These are phyloP conservation scores for Dactylonectria macrodidyma DNA, from an alignment of 2,329 filamentous ascomycete genomes.

Conservation along the genomic window DNA sequence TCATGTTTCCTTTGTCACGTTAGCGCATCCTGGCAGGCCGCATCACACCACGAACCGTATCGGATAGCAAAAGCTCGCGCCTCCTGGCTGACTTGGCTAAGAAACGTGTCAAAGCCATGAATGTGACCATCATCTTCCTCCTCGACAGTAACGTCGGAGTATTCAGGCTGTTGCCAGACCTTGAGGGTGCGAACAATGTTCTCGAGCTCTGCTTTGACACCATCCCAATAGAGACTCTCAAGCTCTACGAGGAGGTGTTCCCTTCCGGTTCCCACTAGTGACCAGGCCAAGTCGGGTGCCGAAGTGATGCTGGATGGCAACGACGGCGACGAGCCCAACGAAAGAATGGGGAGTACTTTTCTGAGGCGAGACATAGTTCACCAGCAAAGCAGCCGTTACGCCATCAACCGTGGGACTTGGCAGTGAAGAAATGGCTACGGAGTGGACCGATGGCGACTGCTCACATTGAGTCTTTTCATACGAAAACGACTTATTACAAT, in stretches of 20 bases:
- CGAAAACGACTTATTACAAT: background rate
- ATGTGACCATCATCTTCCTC: conserved; percentile 36
- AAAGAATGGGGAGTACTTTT: no score
- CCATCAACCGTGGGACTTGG: no score
- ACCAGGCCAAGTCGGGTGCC: conserved; percentile 37
- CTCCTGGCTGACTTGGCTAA: conserved; percentile 41
- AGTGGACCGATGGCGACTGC: background rate
- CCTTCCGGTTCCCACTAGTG: conserved; percentile 25
- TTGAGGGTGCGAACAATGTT: conserved; percentile 42
- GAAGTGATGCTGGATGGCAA: conserved; percentile 33
- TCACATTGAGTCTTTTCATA: conserved; percentile 7
- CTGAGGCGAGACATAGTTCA: no score
- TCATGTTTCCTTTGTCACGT: no score
- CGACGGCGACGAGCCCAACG: no score
- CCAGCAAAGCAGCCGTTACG: no score
- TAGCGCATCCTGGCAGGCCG: background rate
- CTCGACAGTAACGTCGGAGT: conserved; percentile 22
- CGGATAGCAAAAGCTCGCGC: conserved; percentile 39
- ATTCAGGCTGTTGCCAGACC: conserved; percentile 37
- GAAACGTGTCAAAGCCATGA: conserved; percentile 42
- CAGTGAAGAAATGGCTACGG: no score
- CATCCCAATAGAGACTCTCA: conserved; percentile 41
- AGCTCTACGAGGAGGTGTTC: conserved; percentile 38
- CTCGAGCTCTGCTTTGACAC: conserved; percentile 40
- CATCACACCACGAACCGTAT: conserved; percentile 31